Conservation (phyloP, 1,284 basidiomycete species). For the Exobasidium rhododendri region DNA sequence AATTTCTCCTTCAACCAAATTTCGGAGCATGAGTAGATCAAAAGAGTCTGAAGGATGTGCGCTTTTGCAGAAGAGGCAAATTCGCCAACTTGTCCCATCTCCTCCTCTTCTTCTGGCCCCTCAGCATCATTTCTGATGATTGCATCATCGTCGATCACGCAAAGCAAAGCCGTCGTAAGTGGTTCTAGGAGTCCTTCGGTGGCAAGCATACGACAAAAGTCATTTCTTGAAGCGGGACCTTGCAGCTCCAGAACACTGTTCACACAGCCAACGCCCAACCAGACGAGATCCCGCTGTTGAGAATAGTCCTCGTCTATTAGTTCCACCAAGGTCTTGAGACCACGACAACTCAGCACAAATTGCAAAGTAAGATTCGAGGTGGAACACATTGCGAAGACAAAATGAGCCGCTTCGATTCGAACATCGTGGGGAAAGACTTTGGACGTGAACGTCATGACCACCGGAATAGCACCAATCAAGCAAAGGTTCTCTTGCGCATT, state of each 20-base stretch:
- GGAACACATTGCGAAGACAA: constrained; percentile 86
- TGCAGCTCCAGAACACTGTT: constrained; percentile 87
- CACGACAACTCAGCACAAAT: constrained; percentile 70
- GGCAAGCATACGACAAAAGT: constrained; percentile 97
- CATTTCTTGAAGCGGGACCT: constrained; percentile 91
- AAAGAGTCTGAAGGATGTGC: constrained; percentile 82
- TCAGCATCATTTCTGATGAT: too few relatives aligned
- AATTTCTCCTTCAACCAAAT: constrained; percentile 85
- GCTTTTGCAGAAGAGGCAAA: constrained; percentile 68
- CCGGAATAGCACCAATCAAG: constrained; percentile 66
- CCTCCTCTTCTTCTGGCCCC: constrained; percentile 61
- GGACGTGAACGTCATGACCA: constrained; percentile 72
- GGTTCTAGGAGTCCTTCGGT: constrained; percentile 90
- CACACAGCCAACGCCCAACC: constrained; percentile 89
- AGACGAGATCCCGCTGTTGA: constrained; percentile 76
- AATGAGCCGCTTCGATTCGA: constrained; percentile 88
- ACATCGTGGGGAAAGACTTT: constrained; percentile 91
- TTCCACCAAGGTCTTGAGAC: constrained; percentile 87
- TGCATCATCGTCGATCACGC: constrained; percentile 75
- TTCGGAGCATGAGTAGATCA: constrained; percentile 92
- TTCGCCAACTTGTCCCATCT: constrained; percentile 57
- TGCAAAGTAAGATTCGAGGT: constrained; percentile 75
- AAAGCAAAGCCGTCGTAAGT: constrained; percentile 79
- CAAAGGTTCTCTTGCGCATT: constrained; percentile 92
- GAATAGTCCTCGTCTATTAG: constrained; percentile 90